Conservation (phyloP, 192 early-diverging fungal species). For the Endogone sp. region DNA sequence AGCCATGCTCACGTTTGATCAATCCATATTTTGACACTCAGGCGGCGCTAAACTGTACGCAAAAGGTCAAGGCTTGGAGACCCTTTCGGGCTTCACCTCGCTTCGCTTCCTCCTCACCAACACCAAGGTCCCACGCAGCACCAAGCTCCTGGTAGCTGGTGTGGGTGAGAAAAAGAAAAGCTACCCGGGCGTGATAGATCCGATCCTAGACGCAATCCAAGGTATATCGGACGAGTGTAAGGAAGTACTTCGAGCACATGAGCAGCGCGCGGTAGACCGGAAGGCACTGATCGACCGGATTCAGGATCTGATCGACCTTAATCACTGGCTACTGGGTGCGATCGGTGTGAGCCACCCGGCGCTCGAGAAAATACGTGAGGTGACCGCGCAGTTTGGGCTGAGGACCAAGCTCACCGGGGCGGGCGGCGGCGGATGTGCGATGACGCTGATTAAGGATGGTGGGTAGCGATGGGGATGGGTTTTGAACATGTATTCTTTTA, state of each 20-base stretch:
- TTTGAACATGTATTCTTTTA: background rate
- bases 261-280: background rate
- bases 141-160: conserved; percentile 78
- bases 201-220: conserved; percentile 67
- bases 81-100: conserved; percentile 50
- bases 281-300: background rate
- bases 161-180: conserved; percentile 58
- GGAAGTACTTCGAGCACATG: conserved; percentile 28
- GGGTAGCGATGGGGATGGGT: background rate
- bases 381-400: conserved; percentile 56
- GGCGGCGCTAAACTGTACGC: conserved; percentile 72
- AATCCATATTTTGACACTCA: conserved; percentile 14
- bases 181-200: conserved; percentile 56
- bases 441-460: conserved; percentile 73
- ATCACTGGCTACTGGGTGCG: conserved; percentile 76
- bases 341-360: conserved; percentile 82
- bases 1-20: background rate
- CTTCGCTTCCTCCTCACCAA: conserved; percentile 84
- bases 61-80: conserved; percentile 50
- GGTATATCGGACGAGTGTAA: conserved; percentile 42
- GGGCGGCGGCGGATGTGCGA: conserved; percentile 94
- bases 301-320: conserved; percentile 76
- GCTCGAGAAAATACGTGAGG: conserved; percentile 72
- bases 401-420: conserved; percentile 93
- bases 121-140: conserved; percentile 86